Conservation (phyloP, 495 filamentous ascomycete genomes). For the Penicillium waksmanii region DNA sequence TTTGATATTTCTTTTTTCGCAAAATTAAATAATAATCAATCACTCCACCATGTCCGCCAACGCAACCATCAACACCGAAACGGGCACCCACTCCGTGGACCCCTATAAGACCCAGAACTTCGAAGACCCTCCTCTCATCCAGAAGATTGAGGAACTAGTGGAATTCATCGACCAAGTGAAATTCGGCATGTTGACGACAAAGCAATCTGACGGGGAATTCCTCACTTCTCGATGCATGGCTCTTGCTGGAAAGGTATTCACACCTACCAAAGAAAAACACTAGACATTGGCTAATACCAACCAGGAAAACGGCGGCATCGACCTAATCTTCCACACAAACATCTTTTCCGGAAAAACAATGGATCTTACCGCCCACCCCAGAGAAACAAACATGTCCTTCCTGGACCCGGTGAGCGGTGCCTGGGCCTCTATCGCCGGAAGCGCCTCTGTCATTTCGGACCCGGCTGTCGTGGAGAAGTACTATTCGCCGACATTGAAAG, state of each 20-base stretch:
- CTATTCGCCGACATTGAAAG: conserved; percentile 75
- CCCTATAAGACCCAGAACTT: conserved; percentile 80
- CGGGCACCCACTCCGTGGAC: conserved; percentile 65
- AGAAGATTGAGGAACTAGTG: conserved; percentile 78
- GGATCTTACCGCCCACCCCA: conserved; percentile 71
- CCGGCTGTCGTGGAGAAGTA: conserved; percentile 70
- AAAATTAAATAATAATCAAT: neutral
- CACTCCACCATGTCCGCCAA: conserved; percentile 34
- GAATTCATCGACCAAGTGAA: conserved; percentile 71
- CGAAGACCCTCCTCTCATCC: conserved; percentile 62
- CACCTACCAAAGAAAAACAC: too few species aligned
- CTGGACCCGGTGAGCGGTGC: conserved; percentile 67
- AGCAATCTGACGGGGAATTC: conserved; percentile 68
- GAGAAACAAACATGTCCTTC: conserved; percentile 84
- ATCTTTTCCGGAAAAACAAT: conserved; percentile 90
- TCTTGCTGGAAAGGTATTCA: conserved; percentile 73
- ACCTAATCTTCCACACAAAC: conserved; percentile 93
- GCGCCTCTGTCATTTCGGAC: conserved; percentile 68
- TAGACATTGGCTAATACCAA: neutral
- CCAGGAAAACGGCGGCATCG: conserved; percentile 78
- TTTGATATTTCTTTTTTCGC: neutral
- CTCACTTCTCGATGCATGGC: conserved; percentile 89
- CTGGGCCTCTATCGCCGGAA: conserved; percentile 83
- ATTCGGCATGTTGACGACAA: conserved; percentile 78
- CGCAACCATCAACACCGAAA: conserved; percentile 60